These are phyloP conservation scores for sunflower (Helianthus annuus) DNA, from an alignment of 129 eudicot species.

Conservation along the genomic window DNA sequence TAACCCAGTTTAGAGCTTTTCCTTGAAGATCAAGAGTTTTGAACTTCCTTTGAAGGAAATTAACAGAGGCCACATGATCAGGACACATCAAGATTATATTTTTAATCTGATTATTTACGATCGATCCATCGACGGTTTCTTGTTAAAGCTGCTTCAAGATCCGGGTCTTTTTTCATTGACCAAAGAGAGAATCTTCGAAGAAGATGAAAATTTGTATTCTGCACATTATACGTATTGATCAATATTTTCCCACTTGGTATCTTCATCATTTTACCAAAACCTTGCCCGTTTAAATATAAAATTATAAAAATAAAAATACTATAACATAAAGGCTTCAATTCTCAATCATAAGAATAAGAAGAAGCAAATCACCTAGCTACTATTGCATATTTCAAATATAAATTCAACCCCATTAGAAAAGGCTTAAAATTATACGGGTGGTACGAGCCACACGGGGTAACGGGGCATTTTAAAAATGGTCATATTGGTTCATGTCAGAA, in stretches of 20 bases:
- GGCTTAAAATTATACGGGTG: not conserved
- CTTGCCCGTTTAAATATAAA: too few relatives aligned
- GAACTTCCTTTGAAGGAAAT: constrained; percentile 72
- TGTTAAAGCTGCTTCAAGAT: constrained; percentile 77
- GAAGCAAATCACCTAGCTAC: too few relatives aligned
- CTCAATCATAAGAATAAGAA: too few relatives aligned
- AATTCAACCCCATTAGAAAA: not conserved
- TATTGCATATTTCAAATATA: too few relatives aligned
- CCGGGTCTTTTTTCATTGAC: constrained; percentile 96
- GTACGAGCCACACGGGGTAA: too few relatives aligned
- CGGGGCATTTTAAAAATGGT: not conserved
- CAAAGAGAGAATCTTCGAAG: constrained; percentile 62
- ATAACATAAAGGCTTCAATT: not conserved
- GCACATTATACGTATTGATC: constrained; percentile 19
- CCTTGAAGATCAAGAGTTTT: constrained; percentile 92
- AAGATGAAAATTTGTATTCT: constrained; percentile 23
- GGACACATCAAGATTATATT: constrained; percentile 74
- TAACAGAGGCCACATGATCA: constrained; percentile 63
- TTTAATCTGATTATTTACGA: constrained; percentile 83
- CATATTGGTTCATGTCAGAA: not conserved
- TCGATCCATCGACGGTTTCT: constrained; percentile 81
- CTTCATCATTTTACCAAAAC: constrained; percentile 10
- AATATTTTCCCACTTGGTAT: constrained; percentile 24
- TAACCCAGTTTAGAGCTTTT: constrained; percentile 82
- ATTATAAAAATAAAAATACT: too few relatives aligned